Percentiles rank a stretch among this genome's conserved stretches.
These are phyloP conservation scores for Lactarius hengduanensis DNA, from an alignment of 768 basidiomycete species.

Conservation along the genomic window DNA sequence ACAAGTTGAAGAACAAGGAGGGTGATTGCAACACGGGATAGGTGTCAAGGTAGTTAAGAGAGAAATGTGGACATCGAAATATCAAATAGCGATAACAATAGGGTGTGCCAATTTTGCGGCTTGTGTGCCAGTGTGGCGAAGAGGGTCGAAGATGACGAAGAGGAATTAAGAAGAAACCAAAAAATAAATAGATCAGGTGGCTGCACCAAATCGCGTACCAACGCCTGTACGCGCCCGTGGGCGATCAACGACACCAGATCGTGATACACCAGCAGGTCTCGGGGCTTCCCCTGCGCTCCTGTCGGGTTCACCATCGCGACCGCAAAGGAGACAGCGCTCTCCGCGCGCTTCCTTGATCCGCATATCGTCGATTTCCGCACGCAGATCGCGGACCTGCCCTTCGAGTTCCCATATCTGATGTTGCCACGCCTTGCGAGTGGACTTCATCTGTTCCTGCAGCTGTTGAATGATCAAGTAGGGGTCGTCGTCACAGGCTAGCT, in stretches of 20 bases:
- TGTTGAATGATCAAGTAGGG: constrained; percentile 48
- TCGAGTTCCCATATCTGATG: constrained; percentile 74
- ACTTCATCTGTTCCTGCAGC: constrained; percentile 60
- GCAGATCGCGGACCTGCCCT: constrained; percentile 67
- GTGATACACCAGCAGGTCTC: background rate
- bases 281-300: background rate
- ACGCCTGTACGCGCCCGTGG: constrained; percentile 68
- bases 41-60: background rate
- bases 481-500: constrained; percentile 39
- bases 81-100: constrained; percentile 26
- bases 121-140: background rate
- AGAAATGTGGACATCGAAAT: constrained; percentile 13
- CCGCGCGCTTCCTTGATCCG: constrained; percentile 40
- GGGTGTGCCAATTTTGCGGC: background rate
- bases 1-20: constrained; percentile 13
- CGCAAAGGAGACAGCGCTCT: constrained; percentile 60
- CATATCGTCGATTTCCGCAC: constrained; percentile 62
- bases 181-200: constrained; percentile 36
- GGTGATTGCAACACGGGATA: constrained; percentile 1
- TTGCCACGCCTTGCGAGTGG: constrained; percentile 64
- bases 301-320: constrained; percentile 43
- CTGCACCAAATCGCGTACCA: constrained; percentile 59
- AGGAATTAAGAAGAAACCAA: background rate
- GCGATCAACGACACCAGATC: constrained; percentile 52
- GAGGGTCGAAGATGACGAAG: constrained; percentile 9